A percentile compares a stretch with the other conserved stretches of the same genome.
Evolutionary conservation across 2,329 filamentous ascomycete genomes (phyloP).

Genomic region (Cladosporium sp.): DNA sequence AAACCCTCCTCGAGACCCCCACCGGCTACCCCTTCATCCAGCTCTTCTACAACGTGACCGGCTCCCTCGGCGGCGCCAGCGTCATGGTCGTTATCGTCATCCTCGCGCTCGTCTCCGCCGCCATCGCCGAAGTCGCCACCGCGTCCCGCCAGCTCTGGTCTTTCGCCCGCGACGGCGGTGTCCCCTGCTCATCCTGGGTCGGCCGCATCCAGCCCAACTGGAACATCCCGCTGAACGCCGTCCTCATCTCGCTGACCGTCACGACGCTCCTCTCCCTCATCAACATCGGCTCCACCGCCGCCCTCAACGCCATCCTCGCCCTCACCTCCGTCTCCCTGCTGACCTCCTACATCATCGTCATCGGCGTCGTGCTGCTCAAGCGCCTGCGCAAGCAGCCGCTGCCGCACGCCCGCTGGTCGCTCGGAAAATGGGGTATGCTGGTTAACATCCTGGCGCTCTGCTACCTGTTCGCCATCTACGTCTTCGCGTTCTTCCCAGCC

Average conservation of each 20-base stretch:
- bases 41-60: slow-evolving; percentile 44
- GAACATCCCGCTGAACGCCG: slow-evolving; percentile 27
- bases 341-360: slow-evolving; percentile 38
- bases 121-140: slow-evolving; percentile 33
- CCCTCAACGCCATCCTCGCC: slow-evolving; percentile 42
- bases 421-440: slow-evolving; percentile 45
- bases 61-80: slow-evolving; percentile 39
- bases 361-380: slow-evolving; percentile 36
- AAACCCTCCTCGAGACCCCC: slow-evolving; percentile 34
- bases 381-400: slow-evolving; percentile 34
- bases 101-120: slow-evolving; percentile 28
- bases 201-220: slow-evolving; percentile 24
- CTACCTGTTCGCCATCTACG: slow-evolving; percentile 50
- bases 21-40: slow-evolving; percentile 47
- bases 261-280: slow-evolving; percentile 39
- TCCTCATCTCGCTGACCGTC: slow-evolving; percentile 47
- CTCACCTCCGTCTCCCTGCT: slow-evolving; percentile 40
- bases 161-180: slow-evolving; percentile 38
- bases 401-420: slow-evolving; percentile 47
- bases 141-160: slow-evolving; percentile 36
- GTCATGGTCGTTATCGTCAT: slow-evolving; percentile 41
- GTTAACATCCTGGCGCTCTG: slow-evolving; percentile 51
- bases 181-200: slow-evolving; percentile 36
- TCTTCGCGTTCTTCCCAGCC: slow-evolving; percentile 49
- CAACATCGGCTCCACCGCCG: slow-evolving; percentile 36